Base-by-base conservation (phyloP, 441 rosid species). In the Corymbia calophylla region DNA sequence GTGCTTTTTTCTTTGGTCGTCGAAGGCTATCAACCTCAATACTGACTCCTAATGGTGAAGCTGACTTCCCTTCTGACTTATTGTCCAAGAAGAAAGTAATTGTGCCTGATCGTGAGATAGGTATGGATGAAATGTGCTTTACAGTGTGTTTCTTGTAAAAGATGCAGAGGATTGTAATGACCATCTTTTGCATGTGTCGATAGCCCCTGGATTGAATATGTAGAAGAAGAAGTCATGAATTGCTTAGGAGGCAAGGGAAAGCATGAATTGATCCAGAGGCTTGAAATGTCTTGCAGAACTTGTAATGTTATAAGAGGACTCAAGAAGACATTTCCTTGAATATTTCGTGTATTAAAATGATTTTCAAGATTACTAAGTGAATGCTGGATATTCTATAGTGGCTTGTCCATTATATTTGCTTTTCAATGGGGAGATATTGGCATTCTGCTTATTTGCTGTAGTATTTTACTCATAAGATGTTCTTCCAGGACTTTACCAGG, bases 401-500 rank as follows among this genome's bases (percentile, higher is more conserved):
- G 51, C 5, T 25, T 77, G 44, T 44, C 84, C 6, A 0, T 77
- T 77, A 7, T 77, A 77, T 44, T 77, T 77, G 10, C 84, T 77
- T 44, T 77, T 44, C 18, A 44, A 13, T 77, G 51, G 51, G 84
- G n/a, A 77, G 84, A 77, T 77, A 77, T 77, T 51, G 44, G 84
- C 18, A 44, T 54, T 54, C 56, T 53, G 31, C 73, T 84, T 54
- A 54, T 32, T 55, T 47, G n/a, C 48, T 25, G 9, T 29, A 16
- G 47, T 68, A 21, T 53, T 88, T 60, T 32, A 44, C 49, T 89
- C 23, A 16, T 48, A 62, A 73, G 35, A 53, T 86, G 32, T 88
- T 86, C 88, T 86, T 64, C 85, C 88, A 95, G 99, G 97, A 66
- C 95, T 95, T 89, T 90, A 91, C 88, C 95, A 97, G 92, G 99